Conservation (phyloP, 148 eudicot species). For the Talinum fruticosum region DNA sequence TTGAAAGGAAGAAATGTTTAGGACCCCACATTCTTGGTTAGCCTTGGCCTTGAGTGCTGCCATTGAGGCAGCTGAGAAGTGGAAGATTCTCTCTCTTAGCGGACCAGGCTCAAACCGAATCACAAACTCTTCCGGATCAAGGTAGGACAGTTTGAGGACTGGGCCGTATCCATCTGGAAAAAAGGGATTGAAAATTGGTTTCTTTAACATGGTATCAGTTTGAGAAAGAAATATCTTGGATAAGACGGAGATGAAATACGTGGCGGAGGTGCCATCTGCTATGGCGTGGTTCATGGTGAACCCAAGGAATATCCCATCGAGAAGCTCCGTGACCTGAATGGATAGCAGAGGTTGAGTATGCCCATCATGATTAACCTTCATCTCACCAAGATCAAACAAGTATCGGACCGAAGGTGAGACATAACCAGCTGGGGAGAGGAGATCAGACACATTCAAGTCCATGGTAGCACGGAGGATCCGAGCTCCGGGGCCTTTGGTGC, state of each 20-base stretch:
- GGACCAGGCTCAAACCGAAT: not conserved
- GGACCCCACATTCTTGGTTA: not conserved
- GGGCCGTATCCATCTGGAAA: conserved; percentile 28
- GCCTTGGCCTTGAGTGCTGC: conserved; percentile 6
- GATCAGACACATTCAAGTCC: too few species aligned
- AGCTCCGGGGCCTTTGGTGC: too few species aligned
- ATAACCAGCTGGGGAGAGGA: too few species aligned
- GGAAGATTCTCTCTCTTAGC: conserved; percentile 21
- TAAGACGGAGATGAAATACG: not conserved
- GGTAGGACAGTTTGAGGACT: not conserved
- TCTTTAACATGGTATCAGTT: conserved; percentile 23
- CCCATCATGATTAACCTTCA: conserved; percentile 36
- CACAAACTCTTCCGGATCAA: not conserved
- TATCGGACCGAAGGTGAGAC: too few species aligned
- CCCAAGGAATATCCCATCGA: not conserved
- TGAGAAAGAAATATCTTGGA: not conserved
- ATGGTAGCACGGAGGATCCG: too few species aligned
- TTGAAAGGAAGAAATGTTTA: too few species aligned
- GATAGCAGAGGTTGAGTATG: conserved; percentile 29
- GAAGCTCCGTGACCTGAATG: conserved; percentile 26
- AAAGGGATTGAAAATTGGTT: not conserved
- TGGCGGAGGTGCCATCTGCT: not conserved
- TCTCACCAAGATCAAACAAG: too few species aligned
- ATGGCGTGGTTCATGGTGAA: not conserved
- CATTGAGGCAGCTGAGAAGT: conserved; percentile 13